Conservation (phyloP, 169 alveolate genomes). For the Cryptosporidium tyzzeri region DNA sequence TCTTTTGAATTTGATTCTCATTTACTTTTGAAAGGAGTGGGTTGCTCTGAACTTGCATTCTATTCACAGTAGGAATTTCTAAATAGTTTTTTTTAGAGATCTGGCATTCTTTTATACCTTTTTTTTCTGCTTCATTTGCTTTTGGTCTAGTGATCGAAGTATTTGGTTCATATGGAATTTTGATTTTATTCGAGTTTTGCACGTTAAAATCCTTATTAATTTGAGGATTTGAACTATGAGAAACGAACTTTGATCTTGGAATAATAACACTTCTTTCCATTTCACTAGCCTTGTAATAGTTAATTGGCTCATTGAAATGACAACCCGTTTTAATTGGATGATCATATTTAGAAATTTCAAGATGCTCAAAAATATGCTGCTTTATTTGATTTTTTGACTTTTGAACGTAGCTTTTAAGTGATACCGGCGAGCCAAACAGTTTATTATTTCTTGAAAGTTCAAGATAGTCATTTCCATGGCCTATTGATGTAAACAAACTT, state of each 20-base stretch:
- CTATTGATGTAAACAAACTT: conserved; percentile 6
- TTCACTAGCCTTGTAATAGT: background rate
- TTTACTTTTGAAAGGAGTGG: background rate
- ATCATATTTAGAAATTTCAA: conserved; percentile 9
- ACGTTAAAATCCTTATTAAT: background rate
- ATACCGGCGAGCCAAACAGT: conserved; percentile 47
- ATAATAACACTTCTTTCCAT: background rate
- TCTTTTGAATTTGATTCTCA: background rate
- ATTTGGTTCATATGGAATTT: background rate
- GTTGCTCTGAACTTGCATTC: background rate
- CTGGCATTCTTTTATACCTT: background rate
- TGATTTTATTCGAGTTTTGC: background rate
- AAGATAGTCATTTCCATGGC: background rate
- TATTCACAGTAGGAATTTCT: background rate
- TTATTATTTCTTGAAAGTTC: conserved; percentile 58
- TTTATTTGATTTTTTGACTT: background rate
- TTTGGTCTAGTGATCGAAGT: background rate
- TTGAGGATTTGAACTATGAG: background rate
- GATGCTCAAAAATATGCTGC: conserved; percentile 31
- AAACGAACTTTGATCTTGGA: conserved; percentile 8
- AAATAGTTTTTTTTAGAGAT: background rate
- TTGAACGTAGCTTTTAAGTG: conserved; percentile 21
- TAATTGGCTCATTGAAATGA: background rate
- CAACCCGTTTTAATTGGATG: background rate
- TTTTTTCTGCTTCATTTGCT: background rate